Base-by-base conservation (phyloP, 371 early-diverging fungal species). In the Mortierella sp. region DNA sequence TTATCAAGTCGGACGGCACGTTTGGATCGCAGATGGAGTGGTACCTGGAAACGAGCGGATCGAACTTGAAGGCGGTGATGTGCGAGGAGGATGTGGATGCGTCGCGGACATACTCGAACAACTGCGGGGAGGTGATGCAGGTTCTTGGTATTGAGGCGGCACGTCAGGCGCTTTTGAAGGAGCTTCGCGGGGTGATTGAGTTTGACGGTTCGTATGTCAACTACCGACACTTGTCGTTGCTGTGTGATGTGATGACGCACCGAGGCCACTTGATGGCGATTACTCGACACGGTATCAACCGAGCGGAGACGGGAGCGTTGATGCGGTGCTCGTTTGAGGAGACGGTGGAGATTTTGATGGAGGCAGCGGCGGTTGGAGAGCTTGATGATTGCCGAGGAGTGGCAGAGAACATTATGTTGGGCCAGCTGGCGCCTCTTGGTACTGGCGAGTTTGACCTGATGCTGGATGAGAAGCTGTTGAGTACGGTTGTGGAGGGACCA, bases 321-420 rank as follows among this genome's bases (percentile, higher is more conserved):
- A 98, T 98, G 91, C 89, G 99, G 53, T 96, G 96, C 81, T 97
- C 99, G 7, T 99, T 99, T 72, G 99, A 99, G 84, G 99, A 99
- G 85, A 99, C 99, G 0, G 99, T 99, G 0, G 99, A 99, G 84
- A 95, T 99, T 84, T 87, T 99, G 66, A 88, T 99, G 86, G 99
- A 99, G 58, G 99, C 99, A 9, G 99, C 99, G 3, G 92, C 94
- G 37, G 89, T 88, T 46, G 99, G 98, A 67, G 98, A 99, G 76
- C 57, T 93, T 57, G 99, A 98, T 84, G 92, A 93, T 72, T 98
- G 97, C 82, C 89, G 90, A 67, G 99, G 99, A 70, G 98, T 99
- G 25, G 94, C 98, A 4, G 99, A 99, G 83, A 98, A 97, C 85
- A 97, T 99, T 52, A 95, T 99, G 91, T 85, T 99, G 62, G 99